A percentile compares a stretch with the other conserved stretches of the same genome.
Evolutionary conservation across 306 rosid genomes (phyloP).

Genomic region (Carpinus viminea): DNA sequence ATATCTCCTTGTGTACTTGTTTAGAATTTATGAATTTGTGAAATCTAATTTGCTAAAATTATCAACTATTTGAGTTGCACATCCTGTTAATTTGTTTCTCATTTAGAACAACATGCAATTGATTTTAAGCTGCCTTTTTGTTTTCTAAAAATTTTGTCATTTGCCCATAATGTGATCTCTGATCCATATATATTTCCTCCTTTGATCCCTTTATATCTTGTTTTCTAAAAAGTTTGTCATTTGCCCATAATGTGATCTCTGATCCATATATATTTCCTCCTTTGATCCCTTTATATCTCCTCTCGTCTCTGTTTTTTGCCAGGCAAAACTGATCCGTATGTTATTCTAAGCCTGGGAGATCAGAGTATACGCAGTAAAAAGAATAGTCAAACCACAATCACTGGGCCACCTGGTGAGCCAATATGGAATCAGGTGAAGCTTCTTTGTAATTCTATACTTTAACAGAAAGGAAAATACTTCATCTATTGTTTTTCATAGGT

Average conservation of each 20-base stretch:
- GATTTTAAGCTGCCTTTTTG: slow-evolving; percentile 5
- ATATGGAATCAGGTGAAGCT: slow-evolving; percentile 95
- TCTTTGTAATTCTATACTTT: slow-evolving; percentile 11
- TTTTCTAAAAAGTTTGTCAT: not conserved
- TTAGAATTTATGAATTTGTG: slow-evolving; percentile 5
- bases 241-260: slow-evolving; percentile 5
- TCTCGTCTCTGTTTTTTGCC: slow-evolving; percentile 22
- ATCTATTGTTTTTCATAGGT: slow-evolving; percentile 2
- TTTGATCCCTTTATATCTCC: not conserved
- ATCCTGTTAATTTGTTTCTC: not conserved
- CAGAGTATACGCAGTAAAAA: slow-evolving; percentile 90
- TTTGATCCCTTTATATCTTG: not conserved
- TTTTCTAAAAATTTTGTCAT: not conserved
- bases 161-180: slow-evolving; percentile 5
- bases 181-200: not conserved
- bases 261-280: not conserved
- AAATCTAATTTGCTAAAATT: slow-evolving; percentile 2
- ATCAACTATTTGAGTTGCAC: not conserved
- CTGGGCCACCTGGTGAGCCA: slow-evolving; percentile 97
- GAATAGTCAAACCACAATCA: slow-evolving; percentile 96
- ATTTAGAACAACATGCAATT: not conserved
- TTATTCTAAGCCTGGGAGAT: slow-evolving; percentile 75
- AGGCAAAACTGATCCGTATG: slow-evolving; percentile 98
- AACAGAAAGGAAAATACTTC: not conserved
- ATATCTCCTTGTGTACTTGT: slow-evolving; percentile 20